These are phyloP conservation scores for Didymellaceae sp. DNA, from an alignment of 2,329 filamentous ascomycete species.

Conservation along the genomic window DNA sequence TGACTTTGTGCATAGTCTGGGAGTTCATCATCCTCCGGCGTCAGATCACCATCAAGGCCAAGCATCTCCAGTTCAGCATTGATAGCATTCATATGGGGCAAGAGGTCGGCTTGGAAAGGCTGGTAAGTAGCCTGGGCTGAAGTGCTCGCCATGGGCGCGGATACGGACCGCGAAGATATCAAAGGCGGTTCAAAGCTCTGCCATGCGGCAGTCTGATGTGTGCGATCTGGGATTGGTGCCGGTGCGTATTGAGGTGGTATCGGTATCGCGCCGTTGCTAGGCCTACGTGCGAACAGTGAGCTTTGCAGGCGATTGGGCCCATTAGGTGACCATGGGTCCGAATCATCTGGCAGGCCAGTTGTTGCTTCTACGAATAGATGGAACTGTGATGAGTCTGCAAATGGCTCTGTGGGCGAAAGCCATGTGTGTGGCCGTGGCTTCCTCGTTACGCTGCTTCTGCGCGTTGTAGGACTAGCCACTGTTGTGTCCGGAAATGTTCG, in stretches of 20 bases:
- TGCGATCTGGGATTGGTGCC: slow-evolving; percentile 16
- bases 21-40: slow-evolving; percentile 49
- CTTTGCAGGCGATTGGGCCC: slow-evolving; percentile 41
- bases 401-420: slow-evolving; percentile 45
- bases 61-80: slow-evolving; percentile 42
- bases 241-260: slow-evolving; percentile 29
- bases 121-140: slow-evolving; percentile 4
- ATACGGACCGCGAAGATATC: slow-evolving; percentile 14
- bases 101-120: slow-evolving; percentile 22
- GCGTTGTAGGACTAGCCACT: slow-evolving; percentile 22
- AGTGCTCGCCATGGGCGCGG: slow-evolving; percentile 20
- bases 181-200: slow-evolving; percentile 35
- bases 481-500: slow-evolving; percentile 39
- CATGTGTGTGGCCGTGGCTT: slow-evolving; percentile 43
- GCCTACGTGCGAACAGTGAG: slow-evolving; percentile 42
- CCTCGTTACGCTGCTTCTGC: slow-evolving; percentile 25
- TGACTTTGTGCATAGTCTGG: slow-evolving; percentile 58
- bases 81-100: slow-evolving; percentile 32
- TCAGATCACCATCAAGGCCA: slow-evolving; percentile 40
- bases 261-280: slow-evolving; percentile 35
- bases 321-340: slow-evolving; percentile 42
- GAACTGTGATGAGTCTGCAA: slow-evolving; percentile 45
- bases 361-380: slow-evolving; percentile 51
- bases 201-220: slow-evolving; percentile 31
- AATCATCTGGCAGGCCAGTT: slow-evolving; percentile 39